These are phyloP conservation scores for Allomyces macrogynus DNA, from an alignment of 192 early-diverging fungal species.

Conservation along the genomic window DNA sequence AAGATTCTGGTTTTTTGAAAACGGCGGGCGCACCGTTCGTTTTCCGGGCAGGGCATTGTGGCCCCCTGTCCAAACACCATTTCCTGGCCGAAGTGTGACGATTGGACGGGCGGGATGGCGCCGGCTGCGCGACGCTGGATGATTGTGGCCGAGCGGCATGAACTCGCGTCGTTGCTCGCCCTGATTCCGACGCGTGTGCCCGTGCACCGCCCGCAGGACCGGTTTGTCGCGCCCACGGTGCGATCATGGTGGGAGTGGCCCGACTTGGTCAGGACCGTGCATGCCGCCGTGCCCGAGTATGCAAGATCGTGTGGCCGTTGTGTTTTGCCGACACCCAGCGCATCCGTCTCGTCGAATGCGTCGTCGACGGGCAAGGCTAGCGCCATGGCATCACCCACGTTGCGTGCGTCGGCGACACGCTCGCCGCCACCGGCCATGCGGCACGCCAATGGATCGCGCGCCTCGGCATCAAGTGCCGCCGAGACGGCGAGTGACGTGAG, in stretches of 20 bases:
- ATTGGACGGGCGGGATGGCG: background rate
- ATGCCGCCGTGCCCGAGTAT: too few relatives aligned
- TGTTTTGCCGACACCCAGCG: background rate
- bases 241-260: background rate
- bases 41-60: background rate
- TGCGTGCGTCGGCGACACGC: too few relatives aligned
- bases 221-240: background rate
- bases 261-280: background rate
- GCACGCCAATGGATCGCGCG: background rate
- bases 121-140: background rate
- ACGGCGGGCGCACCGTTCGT: background rate
- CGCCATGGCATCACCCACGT: background rate
- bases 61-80: background rate
- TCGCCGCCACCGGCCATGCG: background rate
- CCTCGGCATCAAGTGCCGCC: background rate
- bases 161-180: background rate
- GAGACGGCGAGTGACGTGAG: background rate
- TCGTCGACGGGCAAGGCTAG: background rate
- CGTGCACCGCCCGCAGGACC: background rate
- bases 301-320: background rate
- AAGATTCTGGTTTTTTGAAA: background rate
- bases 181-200: background rate
- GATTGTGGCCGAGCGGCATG: background rate
- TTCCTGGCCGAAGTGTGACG: background rate
- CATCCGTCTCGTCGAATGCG: background rate